A percentile compares a stretch with the other conserved stretches of the same genome.
Evolutionary conservation across 805 yeast genomes (phyloP).

Genomic region (Zygosaccharomyces pseudorouxii): DNA sequence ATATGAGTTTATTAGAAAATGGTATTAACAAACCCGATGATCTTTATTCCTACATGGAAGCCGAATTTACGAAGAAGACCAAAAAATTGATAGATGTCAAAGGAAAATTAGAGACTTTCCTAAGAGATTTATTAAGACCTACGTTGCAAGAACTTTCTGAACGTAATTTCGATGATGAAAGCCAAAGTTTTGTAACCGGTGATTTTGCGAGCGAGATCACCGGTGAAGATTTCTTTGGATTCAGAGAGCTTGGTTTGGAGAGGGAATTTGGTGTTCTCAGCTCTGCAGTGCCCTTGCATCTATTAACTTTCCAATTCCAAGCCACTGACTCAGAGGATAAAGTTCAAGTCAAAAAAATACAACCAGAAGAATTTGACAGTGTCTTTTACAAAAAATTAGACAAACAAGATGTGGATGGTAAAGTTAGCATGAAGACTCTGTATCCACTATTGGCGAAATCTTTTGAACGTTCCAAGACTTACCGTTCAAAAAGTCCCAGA

Average conservation of each 20-base stretch:
- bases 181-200: conserved; percentile 92
- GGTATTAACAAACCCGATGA: conserved; percentile 80
- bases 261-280: conserved; percentile 83
- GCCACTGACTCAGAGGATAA: conserved; percentile 63
- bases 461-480: conserved; percentile 39
- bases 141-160: conserved; percentile 67
- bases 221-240: conserved; percentile 98
- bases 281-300: conserved; percentile 82
- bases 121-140: conserved; percentile 82
- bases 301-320: conserved; percentile 53
- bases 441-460: conserved; percentile 49
- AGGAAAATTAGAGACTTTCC: conserved; percentile 58
- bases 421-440: conserved; percentile 47
- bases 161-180: conserved; percentile 76
- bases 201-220: conserved; percentile 82
- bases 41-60: conserved; percentile 66
- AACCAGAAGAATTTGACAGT: conserved; percentile 62
- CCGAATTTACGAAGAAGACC: conserved; percentile 64
- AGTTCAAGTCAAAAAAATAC: conserved; percentile 46
- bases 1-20: conserved; percentile 69
- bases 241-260: conserved; percentile 87
- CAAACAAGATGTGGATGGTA: conserved; percentile 47
- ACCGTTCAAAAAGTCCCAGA: conserved; percentile 43
- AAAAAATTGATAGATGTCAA: conserved; percentile 66
- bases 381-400: conserved; percentile 50